A percentile compares a stretch with the other conserved stretches of the same genome.
These are phyloP conservation scores for Hemileia vastatrix DNA, from an alignment of 1,284 basidiomycete genomes.

Conservation along the genomic window DNA sequence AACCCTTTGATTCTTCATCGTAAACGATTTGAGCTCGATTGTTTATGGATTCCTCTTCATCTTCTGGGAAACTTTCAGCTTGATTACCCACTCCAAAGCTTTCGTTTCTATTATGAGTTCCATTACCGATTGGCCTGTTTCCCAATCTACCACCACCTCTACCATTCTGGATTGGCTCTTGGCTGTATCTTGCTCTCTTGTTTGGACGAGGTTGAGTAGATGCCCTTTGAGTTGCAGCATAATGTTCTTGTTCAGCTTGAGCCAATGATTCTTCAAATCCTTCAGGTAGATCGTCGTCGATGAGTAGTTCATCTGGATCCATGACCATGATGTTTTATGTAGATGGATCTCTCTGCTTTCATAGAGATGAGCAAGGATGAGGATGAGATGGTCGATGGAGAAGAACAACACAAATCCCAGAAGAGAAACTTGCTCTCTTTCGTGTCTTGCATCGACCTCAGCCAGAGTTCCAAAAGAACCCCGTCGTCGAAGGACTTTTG, in stretches of 20 bases:
- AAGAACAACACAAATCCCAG: too few species aligned
- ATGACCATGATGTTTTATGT: too few species aligned
- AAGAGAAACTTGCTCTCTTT: too few species aligned
- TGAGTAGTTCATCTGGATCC: too few species aligned
- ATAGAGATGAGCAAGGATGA: too few species aligned
- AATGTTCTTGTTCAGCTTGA: background rate
- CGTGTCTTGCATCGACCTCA: too few species aligned
- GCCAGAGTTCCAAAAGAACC: too few species aligned
- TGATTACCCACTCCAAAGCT: background rate
- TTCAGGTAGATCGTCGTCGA: background rate
- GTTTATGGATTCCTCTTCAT: background rate
- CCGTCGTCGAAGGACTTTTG: too few species aligned
- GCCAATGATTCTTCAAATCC: background rate
- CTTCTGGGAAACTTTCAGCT: background rate
- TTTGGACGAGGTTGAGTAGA: background rate
- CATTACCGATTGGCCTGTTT: background rate
- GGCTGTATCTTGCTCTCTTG: background rate
- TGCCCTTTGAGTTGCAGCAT: background rate
- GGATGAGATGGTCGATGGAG: too few species aligned
- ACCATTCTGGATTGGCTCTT: background rate
- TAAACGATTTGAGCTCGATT: background rate
- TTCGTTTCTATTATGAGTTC: background rate
- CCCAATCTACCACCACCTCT: background rate
- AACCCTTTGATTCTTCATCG: background rate
- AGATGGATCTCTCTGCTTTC: too few species aligned